phyloP scores from a whole-genome alignment of 2,329 filamentous ascomycete genomes.

The Colletotrichum zoysiae region DNA sequence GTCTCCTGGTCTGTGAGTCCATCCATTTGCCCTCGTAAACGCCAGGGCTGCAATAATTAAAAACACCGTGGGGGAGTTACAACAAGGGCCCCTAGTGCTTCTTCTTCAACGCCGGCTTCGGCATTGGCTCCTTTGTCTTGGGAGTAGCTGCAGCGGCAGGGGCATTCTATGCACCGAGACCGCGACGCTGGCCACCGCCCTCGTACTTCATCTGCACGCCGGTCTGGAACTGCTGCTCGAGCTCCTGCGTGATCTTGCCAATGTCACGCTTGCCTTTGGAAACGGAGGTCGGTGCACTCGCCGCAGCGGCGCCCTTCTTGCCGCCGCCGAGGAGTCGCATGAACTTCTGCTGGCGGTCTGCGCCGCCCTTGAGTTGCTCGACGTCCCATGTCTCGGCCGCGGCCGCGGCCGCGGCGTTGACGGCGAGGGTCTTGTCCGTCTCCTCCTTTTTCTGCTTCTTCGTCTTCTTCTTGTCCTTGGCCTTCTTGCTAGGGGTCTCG shows the following conservation, averaged over 20 bases:
- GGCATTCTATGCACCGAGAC: conserved; percentile 62
- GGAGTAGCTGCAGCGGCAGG: background rate
- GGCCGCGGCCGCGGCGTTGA: conserved; percentile 45
- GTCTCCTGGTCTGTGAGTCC: conserved; percentile 7
- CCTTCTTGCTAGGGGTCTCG: conserved; percentile 47
- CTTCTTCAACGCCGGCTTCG: conserved; percentile 4
- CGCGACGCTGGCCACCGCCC: conserved; percentile 61
- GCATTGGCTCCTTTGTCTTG: background rate
- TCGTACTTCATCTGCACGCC: conserved; percentile 70
- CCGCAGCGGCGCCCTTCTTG: conserved; percentile 54
- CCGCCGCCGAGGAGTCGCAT: conserved; percentile 67
- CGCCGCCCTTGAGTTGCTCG: conserved; percentile 62
- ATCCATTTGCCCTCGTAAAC: conserved; percentile 10
- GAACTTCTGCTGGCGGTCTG: conserved; percentile 67
- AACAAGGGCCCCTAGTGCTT: conserved; percentile 12
- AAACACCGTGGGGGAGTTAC: conserved; percentile 11
- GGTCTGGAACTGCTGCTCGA: conserved; percentile 68
- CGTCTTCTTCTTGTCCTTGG: conserved; percentile 46
- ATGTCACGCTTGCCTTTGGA: conserved; percentile 48
- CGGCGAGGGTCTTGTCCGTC: conserved; percentile 39
- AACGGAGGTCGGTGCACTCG: conserved; percentile 34
- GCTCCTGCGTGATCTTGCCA: conserved; percentile 61
- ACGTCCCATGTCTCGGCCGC: conserved; percentile 66
- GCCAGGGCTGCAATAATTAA: conserved; percentile 14
- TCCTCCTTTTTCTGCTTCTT: conserved; percentile 45